phyloP scores from a whole-genome alignment of 495 filamentous ascomycete species.

The Podospora fimiseda region DNA sequence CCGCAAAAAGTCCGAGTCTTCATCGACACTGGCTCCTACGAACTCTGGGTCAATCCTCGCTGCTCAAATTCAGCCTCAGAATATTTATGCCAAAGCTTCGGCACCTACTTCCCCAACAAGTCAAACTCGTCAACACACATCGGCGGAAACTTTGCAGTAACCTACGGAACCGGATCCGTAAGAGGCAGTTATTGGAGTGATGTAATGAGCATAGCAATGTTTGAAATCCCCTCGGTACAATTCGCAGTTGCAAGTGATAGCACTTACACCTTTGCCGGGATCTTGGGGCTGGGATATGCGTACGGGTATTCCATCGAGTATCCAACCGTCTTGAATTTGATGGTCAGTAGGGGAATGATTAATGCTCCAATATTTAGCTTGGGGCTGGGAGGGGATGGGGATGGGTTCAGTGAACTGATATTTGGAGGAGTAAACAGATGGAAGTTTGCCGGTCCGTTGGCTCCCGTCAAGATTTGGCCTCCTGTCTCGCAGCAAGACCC shows the following conservation, averaged over 20 bases:
- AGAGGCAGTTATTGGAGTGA: constrained; percentile 36
- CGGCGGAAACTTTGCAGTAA: constrained; percentile 29
- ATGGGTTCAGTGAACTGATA: constrained; percentile 38
- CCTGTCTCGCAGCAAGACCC: constrained; percentile 33
- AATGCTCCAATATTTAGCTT: constrained; percentile 68
- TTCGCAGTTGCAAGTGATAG: constrained; percentile 36
- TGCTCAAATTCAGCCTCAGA: constrained; percentile 34
- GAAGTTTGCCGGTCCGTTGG: constrained; percentile 38
- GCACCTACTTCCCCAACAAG: constrained; percentile 33
- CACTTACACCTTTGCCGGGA: constrained; percentile 38
- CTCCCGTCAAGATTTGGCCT: constrained; percentile 38
- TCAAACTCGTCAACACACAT: constrained; percentile 31
- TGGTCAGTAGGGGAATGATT: constrained; percentile 56
- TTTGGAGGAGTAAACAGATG: constrained; percentile 40
- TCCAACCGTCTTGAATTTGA: constrained; percentile 57
- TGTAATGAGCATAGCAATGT: constrained; percentile 32
- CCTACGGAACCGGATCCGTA: constrained; percentile 37
- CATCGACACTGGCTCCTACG: constrained; percentile 43
- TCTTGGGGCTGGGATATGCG: constrained; percentile 36
- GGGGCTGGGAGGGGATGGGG: constrained; percentile 48
- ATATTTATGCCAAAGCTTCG: constrained; percentile 31
- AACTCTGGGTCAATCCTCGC: constrained; percentile 39
- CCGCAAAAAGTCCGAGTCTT: constrained; percentile 36
- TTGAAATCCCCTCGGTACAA: constrained; percentile 21
- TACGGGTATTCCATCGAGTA: constrained; percentile 46